Evolutionary conservation across 2,329 filamentous ascomycete species (phyloP).

Genomic region (Calonectria crousiana): DNA sequence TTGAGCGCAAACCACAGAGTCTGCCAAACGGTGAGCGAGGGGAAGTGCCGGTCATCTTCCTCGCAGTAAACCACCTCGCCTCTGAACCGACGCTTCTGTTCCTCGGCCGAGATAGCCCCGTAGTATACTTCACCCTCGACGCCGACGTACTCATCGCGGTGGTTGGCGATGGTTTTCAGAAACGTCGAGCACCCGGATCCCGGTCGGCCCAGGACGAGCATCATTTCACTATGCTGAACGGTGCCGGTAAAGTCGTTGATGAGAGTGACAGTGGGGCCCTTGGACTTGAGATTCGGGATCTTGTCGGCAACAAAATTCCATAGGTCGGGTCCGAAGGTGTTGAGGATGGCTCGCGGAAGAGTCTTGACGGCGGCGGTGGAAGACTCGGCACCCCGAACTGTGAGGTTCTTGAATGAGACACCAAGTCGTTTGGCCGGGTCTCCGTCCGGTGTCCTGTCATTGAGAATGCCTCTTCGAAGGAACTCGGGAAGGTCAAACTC

Average conservation of each 20-base stretch:
- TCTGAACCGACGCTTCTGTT: constrained; percentile 20
- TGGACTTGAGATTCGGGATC: constrained; percentile 5
- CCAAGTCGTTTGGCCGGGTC: constrained; percentile 58
- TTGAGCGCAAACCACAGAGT: constrained; percentile 26
- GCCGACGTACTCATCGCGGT: constrained; percentile 13
- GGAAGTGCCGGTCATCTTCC: constrained; percentile 25
- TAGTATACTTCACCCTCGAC: constrained; percentile 27
- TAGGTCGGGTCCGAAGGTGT: constrained; percentile 81
- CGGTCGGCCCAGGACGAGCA: constrained; percentile 72
- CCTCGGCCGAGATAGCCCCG: constrained; percentile 18
- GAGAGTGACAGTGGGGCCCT: constrained; percentile 10
- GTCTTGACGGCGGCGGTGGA: constrained; percentile 76
- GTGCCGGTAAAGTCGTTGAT: constrained; percentile 24
- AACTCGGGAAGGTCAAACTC: constrained; percentile 20
- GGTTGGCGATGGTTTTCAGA: constrained; percentile 26
- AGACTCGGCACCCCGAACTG: constrained; percentile 76
- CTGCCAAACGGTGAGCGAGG: constrained; percentile 25
- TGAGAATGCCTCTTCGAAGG: constrained; percentile 16
- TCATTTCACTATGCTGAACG: constrained; percentile 75
- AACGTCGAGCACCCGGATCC: constrained; percentile 73
- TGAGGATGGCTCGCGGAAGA: constrained; percentile 76
- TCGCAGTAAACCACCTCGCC: constrained; percentile 25
- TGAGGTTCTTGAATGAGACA: constrained; percentile 79
- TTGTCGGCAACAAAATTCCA: constrained; percentile 66
- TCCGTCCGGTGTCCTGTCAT: constrained; percentile 9